Percentiles rank a stretch among this genome's conserved stretches.
Evolutionary conservation across 176 grass and related monocot species (phyloP).

Genomic region (Puya raimondii): DNA sequence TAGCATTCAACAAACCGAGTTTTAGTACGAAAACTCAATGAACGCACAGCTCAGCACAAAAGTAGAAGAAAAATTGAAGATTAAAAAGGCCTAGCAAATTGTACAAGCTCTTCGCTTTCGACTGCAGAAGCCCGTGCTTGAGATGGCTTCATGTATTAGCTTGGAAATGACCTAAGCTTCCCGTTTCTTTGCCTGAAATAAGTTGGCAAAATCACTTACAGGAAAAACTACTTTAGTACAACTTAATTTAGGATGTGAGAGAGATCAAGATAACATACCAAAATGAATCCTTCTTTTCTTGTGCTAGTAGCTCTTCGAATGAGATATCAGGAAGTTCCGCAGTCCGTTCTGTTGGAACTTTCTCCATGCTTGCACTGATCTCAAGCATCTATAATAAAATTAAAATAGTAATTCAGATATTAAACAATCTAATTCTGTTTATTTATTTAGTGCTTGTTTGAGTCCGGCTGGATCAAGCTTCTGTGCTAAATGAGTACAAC

Average conservation of each 20-base stretch:
- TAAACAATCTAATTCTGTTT: slow-evolving; percentile 9
- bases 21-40: neutral
- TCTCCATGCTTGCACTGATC: slow-evolving; percentile 31
- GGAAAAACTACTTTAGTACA: neutral
- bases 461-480: no score
- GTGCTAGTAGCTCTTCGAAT: slow-evolving; percentile 83
- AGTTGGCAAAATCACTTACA: neutral
- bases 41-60: neutral
- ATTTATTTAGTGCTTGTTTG: neutral
- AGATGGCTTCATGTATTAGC: slow-evolving; percentile 19
- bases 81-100: neutral
- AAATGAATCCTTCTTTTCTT: slow-evolving; percentile 87
- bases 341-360: slow-evolving; percentile 14
- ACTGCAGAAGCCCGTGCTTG: neutral
- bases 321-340: slow-evolving; percentile 49
- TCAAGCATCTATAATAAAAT: slow-evolving; percentile 47
- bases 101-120: neutral
- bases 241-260: neutral
- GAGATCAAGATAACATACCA: slow-evolving; percentile 30
- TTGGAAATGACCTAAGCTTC: slow-evolving; percentile 45
- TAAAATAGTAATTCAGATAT: slow-evolving; percentile 13
- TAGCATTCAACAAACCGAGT: slow-evolving; percentile 4
- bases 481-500: no score
- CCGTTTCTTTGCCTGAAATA: slow-evolving; percentile 51
- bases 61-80: neutral